Conservation (phyloP, 805 yeast species). For the Candida awuae region DNA sequence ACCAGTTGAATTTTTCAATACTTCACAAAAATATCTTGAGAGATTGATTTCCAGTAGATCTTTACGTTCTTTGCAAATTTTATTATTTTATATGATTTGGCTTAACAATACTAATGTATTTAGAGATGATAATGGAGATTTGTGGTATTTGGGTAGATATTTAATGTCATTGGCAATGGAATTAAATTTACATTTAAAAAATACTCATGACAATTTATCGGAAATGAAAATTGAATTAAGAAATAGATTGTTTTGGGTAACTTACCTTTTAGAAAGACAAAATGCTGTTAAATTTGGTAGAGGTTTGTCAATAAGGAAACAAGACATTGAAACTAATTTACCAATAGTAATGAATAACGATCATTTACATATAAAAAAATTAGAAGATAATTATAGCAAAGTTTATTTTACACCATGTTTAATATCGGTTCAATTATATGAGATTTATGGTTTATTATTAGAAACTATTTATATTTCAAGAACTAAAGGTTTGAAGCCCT, state of each 20-base stretch:
- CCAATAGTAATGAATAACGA: conserved; percentile 18
- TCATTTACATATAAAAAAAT: conserved; percentile 7
- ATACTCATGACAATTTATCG: conserved; percentile 18
- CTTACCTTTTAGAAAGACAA: conserved; percentile 19
- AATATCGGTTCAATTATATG: conserved; percentile 15
- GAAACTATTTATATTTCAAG: conserved; percentile 22
- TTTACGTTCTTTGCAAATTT: conserved; percentile 16
- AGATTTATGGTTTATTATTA: conserved; percentile 19
- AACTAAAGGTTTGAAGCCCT: conserved; percentile 17
- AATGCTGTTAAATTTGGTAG: conserved; percentile 23
- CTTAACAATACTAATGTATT: conserved; percentile 16
- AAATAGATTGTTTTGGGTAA: conserved; percentile 20
- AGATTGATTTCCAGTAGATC: conserved; percentile 14
- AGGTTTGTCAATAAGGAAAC: conserved; percentile 19
- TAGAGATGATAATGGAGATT: conserved; percentile 22
- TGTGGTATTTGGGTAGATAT: conserved; percentile 22
- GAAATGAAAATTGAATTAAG: conserved; percentile 16
- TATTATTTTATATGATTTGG: conserved; percentile 19
- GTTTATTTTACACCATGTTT: conserved; percentile 18
- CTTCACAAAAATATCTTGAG: conserved; percentile 18
- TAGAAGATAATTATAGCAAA: conserved; percentile 10
- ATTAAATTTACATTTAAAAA: conserved; percentile 18
- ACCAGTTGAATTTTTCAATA: conserved; percentile 20
- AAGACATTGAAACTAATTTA: conserved; percentile 20
- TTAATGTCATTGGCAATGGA: conserved; percentile 24